Percentiles rank a stretch among this genome's conserved stretches.
Evolutionary conservation across 1,284 basidiomycete genomes (phyloP).

Genomic region (Heterobasidion annosum): DNA sequence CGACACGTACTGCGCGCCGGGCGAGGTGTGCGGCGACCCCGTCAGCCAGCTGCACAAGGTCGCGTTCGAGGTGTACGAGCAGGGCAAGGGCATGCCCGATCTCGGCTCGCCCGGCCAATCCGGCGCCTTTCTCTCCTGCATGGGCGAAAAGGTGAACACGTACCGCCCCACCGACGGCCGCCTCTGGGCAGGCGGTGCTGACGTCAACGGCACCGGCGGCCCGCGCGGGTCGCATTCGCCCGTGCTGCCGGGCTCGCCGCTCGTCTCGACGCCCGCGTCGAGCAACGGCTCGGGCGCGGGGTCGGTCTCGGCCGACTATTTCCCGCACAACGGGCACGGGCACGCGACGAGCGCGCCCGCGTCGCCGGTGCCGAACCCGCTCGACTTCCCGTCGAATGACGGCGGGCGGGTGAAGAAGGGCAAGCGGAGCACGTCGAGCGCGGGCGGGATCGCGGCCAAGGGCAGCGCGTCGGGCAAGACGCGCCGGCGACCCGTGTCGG

Average conservation of each 20-base stretch:
- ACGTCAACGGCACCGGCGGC: slow-evolving; percentile 21
- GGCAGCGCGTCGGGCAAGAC: slow-evolving; percentile 44
- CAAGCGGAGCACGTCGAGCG: slow-evolving; percentile 68
- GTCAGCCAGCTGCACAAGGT: slow-evolving; percentile 95
- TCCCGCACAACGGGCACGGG: slow-evolving; percentile 21
- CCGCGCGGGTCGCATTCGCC: slow-evolving; percentile 47
- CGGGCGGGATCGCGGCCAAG: slow-evolving; percentile 51
- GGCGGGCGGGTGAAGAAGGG: slow-evolving; percentile 73
- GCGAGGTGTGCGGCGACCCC: slow-evolving; percentile 88
- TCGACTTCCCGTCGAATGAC: slow-evolving; percentile 70
- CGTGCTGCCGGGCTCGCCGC: slow-evolving; percentile 54
- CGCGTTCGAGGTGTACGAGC: slow-evolving; percentile 82
- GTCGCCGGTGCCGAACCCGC: slow-evolving; percentile 44
- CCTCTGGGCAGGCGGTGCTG: slow-evolving; percentile 31
- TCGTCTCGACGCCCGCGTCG: slow-evolving; percentile 50
- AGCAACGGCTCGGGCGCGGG: slow-evolving; percentile 17
- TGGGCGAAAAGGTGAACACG: slow-evolving; percentile 85
- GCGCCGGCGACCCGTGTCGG: slow-evolving; percentile 64
- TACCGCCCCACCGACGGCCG: slow-evolving; percentile 79
- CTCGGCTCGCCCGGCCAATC: slow-evolving; percentile 64
- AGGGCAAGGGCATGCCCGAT: slow-evolving; percentile 56
- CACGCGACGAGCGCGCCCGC: slow-evolving; percentile 29
- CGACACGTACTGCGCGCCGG: slow-evolving; percentile 70
- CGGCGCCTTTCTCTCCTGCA: slow-evolving; percentile 77
- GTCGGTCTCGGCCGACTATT: slow-evolving; percentile 51